These are phyloP conservation scores for Aspergillus carbonarius DNA, from an alignment of 2,329 filamentous ascomycete species.

Conservation along the genomic window DNA sequence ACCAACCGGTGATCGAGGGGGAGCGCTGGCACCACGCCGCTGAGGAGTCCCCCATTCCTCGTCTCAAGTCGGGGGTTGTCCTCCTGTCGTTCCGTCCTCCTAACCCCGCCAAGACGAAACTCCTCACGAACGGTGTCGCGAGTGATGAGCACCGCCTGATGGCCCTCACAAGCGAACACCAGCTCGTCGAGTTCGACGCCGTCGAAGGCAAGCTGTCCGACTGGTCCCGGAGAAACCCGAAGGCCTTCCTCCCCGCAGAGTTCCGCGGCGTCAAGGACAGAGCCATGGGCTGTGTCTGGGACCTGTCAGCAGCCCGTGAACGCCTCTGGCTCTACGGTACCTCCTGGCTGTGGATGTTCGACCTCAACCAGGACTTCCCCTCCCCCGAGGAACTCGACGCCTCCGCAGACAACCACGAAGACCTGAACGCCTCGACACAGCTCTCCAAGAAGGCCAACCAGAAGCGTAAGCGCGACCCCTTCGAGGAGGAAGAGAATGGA, in stretches of 20 bases:
- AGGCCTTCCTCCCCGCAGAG: constrained; percentile 69
- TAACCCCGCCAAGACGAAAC: constrained; percentile 22
- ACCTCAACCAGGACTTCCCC: constrained; percentile 69
- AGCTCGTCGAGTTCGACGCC: constrained; percentile 77
- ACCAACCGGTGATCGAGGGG: constrained; percentile 52
- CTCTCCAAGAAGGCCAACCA: constrained; percentile 19
- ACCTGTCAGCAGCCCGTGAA: constrained; percentile 56
- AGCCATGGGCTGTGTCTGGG: constrained; percentile 83
- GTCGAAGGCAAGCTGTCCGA: constrained; percentile 73
- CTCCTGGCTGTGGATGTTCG: constrained; percentile 89
- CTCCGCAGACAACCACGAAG: constrained; percentile 24
- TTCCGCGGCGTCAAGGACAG: constrained; percentile 75
- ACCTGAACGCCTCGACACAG: constrained; percentile 19
- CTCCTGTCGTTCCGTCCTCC: constrained; percentile 65
- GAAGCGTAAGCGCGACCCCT: constrained; percentile 46
- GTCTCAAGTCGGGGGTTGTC: constrained; percentile 63
- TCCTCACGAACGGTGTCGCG: constrained; percentile 50
- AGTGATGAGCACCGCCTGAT: constrained; percentile 56
- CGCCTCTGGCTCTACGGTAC: constrained; percentile 86
- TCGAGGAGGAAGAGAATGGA: constrained; percentile 43
- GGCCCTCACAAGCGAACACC: constrained; percentile 62
- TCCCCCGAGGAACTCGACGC: constrained; percentile 32
- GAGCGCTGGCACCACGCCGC: constrained; percentile 77
- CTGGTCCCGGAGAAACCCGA: constrained; percentile 83
- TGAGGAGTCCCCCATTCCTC: constrained; percentile 66